Base-by-base conservation (phyloP, 2,329 filamentous ascomycete genomes). In the Keithomyces neogunnii region DNA sequence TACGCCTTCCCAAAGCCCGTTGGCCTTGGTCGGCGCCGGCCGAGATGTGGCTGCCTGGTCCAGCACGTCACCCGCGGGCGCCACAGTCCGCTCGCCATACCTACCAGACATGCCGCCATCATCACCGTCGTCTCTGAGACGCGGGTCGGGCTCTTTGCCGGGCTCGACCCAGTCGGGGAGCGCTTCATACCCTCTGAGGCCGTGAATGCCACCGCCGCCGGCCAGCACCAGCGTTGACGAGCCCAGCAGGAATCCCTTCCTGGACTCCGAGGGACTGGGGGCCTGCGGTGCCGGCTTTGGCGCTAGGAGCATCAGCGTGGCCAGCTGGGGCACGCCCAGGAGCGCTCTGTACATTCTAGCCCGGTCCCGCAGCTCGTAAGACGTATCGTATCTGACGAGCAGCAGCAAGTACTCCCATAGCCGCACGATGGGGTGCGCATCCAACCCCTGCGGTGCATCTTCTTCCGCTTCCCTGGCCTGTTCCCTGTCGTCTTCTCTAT, bases 261-360 rank as follows among this genome's bases (percentile, higher is more conserved):
- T 81, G 3, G 81, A 84, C 64, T 96, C 91, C 0, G 89, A 95
- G 1, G 93, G 93, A 53, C 88, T 95, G 0, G 90, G 90, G 0
- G 88, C 86, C 54, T 95, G 89, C 0, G 93, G 93, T 0, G 93
- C 89, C 0, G 93, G 92, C 65, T 99, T 99, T 0, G 93, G 91
- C 0, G 93, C 93, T 2, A 97, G 79, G 1, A 99, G 82, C 66
- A 97, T 86, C 11, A 99, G 76, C 1, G 87, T 90, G 3, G 93
- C 93, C 13, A 99, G 80, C 66, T 97, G 89, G 1, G 91, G 89
- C 4, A 88, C 83, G 3, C 82, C 78, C 2, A 99, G 80, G 1
- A 99, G 81, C 1, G 90, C 80, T 56, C 88, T 89, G 72, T 95
- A 97, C 55, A 96, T 80, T 33, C 93, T 84, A 2, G 91, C 85